Evolutionary conservation across 306 rosid genomes (phyloP).

Genomic region (Acacia confusa): DNA sequence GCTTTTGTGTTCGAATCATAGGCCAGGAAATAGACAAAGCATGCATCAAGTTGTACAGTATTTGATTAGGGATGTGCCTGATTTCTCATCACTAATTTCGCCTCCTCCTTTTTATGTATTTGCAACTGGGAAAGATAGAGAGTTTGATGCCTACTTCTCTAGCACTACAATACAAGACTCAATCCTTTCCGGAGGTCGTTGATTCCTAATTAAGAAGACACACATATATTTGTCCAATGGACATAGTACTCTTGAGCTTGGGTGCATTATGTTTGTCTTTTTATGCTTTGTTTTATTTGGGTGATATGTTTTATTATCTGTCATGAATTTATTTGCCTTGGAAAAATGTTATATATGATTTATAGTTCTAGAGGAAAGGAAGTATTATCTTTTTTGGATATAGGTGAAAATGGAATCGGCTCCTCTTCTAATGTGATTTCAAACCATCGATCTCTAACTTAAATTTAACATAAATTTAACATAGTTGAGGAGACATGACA

Average conservation of each 20-base stretch:
- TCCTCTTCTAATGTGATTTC: too few relatives aligned
- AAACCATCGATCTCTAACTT: not conserved
- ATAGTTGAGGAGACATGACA: too few relatives aligned
- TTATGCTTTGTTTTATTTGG: not conserved
- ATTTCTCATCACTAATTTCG: not conserved
- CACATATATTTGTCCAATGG: not conserved
- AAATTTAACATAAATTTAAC: too few relatives aligned
- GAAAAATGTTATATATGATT: not conserved
- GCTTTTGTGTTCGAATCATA: not conserved
- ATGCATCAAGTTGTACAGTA: conserved; percentile 1
- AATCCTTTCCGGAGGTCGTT: not conserved
- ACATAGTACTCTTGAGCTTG: not conserved
- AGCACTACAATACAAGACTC: not conserved
- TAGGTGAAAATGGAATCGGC: not conserved
- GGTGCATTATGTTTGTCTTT: not conserved
- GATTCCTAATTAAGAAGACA: not conserved
- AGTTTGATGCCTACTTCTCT: not conserved
- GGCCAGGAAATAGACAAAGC: not conserved
- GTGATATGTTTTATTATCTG: not conserved
- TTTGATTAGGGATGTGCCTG: not conserved
- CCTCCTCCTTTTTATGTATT: not conserved
- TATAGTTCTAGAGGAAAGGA: too few relatives aligned
- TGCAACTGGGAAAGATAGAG: not conserved
- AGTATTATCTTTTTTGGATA: not conserved
- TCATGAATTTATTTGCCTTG: not conserved